phyloP scores from a whole-genome alignment of 1,139 yeast genomes.

The Scheffersomyces cryptocercus region DNA sequence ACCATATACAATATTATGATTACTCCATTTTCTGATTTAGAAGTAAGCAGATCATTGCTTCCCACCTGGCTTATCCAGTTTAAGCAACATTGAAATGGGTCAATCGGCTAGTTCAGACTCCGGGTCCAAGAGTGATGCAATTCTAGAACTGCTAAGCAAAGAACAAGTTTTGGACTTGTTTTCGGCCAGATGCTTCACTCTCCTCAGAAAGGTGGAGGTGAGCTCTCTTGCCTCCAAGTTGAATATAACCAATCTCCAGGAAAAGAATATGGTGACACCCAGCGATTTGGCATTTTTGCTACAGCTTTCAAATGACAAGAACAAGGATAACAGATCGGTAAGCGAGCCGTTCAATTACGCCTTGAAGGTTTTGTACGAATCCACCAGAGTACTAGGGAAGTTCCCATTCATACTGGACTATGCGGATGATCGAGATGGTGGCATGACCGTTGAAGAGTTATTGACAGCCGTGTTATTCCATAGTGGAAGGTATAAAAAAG shows the following conservation, averaged over 20 bases:
- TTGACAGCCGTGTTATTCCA: slow-evolving; percentile 27
- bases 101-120: slow-evolving; percentile 20
- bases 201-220: slow-evolving; percentile 27
- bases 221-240: slow-evolving; percentile 22
- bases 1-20: no score
- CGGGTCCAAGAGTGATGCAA: not conserved
- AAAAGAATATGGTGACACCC: slow-evolving; percentile 17
- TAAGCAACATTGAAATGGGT: slow-evolving; percentile 13
- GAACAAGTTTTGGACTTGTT: slow-evolving; percentile 22
- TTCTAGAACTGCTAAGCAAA: slow-evolving; percentile 18
- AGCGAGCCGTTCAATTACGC: slow-evolving; percentile 1
- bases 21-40: no score
- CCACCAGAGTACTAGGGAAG: slow-evolving; percentile 28
- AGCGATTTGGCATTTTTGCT: slow-evolving; percentile 24
- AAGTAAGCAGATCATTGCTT: no score
- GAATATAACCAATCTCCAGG: slow-evolving; percentile 20
- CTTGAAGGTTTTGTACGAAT: slow-evolving; percentile 18
- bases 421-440: slow-evolving; percentile 2
- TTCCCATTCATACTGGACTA: slow-evolving; percentile 32
- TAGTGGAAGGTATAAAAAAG: slow-evolving; percentile 24
- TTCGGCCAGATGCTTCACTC: slow-evolving; percentile 17
- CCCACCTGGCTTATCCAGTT: no score
- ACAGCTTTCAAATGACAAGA: slow-evolving; percentile 14
- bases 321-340: slow-evolving; percentile 9
- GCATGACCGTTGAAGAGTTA: slow-evolving; percentile 24